A percentile compares a stretch with the other conserved stretches of the same genome.
Evolutionary conservation across 2,329 filamentous ascomycete genomes (phyloP).

Genomic region (Fusarium algeriense): DNA sequence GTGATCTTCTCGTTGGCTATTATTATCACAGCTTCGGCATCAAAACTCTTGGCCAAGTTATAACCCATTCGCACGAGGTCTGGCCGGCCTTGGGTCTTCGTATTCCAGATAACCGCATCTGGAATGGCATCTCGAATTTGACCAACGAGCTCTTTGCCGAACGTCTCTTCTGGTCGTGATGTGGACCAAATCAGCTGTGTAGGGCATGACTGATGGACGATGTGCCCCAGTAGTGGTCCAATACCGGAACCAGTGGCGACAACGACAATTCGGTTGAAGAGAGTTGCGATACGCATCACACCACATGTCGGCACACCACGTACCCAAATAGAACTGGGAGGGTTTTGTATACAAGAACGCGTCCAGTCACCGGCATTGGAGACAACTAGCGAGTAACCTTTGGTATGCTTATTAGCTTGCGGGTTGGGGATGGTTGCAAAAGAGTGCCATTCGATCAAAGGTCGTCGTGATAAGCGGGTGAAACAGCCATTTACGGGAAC

Average conservation of each 20-base stretch:
- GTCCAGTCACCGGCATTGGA: slow-evolving; percentile 85
- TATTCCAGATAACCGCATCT: slow-evolving; percentile 76
- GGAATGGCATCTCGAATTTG: slow-evolving; percentile 69
- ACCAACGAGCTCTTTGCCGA: slow-evolving; percentile 68
- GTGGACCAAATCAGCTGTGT: slow-evolving; percentile 78
- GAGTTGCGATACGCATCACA: slow-evolving; percentile 73
- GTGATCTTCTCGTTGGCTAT: slow-evolving; percentile 79
- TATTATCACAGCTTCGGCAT: slow-evolving; percentile 77
- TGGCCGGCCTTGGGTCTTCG: slow-evolving; percentile 67
- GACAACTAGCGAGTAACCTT: slow-evolving; percentile 75
- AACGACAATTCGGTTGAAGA: slow-evolving; percentile 75
- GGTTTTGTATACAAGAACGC: slow-evolving; percentile 68
- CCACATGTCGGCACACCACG: slow-evolving; percentile 75
- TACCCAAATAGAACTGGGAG: slow-evolving; percentile 74
- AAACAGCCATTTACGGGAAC: slow-evolving; percentile 63
- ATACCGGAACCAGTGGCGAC: slow-evolving; percentile 81
- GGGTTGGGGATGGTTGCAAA: slow-evolving; percentile 79
- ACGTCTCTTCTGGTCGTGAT: slow-evolving; percentile 70
- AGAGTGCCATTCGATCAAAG: slow-evolving; percentile 78
- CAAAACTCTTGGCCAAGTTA: slow-evolving; percentile 67
- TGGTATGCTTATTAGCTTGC: slow-evolving; percentile 45
- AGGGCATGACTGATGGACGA: slow-evolving; percentile 63
- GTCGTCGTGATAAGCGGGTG: slow-evolving; percentile 70
- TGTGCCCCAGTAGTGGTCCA: slow-evolving; percentile 72
- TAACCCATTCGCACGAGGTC: slow-evolving; percentile 65